A percentile compares a stretch with the other conserved stretches of the same genome.
phyloP scores from a whole-genome alignment of 768 basidiomycete species.

The Lactifluus subvellereus region DNA sequence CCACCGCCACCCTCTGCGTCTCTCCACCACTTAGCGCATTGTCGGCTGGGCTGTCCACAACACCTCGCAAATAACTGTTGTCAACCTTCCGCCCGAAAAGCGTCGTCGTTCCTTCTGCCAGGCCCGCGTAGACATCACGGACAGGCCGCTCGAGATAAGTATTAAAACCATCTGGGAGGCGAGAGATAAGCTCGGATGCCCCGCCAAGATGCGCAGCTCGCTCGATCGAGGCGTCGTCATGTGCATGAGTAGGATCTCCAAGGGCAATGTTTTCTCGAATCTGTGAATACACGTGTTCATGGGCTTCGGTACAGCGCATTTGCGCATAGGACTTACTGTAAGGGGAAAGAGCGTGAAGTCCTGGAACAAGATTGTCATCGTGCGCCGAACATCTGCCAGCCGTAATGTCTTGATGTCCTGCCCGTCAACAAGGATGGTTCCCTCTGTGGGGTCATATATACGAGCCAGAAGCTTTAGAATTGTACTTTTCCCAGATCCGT shows the following conservation, averaged over 20 bases:
- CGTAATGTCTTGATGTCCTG: conserved; percentile 54
- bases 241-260: conserved; percentile 52
- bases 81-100: conserved; percentile 56
- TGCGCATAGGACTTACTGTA: conserved; percentile 42
- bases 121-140: conserved; percentile 55
- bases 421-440: conserved; percentile 64
- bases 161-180: conserved; percentile 60
- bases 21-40: conserved; percentile 59
- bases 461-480: conserved; percentile 69
- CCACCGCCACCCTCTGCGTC: conserved; percentile 70
- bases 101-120: conserved; percentile 59
- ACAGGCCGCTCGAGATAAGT: conserved; percentile 69
- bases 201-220: conserved; percentile 68
- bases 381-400: conserved; percentile 55
- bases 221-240: conserved; percentile 52
- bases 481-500: conserved; percentile 60
- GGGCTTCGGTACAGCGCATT: background rate
- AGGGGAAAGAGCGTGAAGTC: conserved; percentile 78
- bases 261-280: conserved; percentile 73
- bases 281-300: conserved; percentile 33
- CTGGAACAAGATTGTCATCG: conserved; percentile 72
- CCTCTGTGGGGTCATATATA: conserved; percentile 65
- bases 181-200: conserved; percentile 56
- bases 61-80: background rate
- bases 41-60: background rate